Evolutionary conservation across 2,329 filamentous ascomycete genomes (phyloP).

Genomic region (Colletotrichum cordylinicola): DNA sequence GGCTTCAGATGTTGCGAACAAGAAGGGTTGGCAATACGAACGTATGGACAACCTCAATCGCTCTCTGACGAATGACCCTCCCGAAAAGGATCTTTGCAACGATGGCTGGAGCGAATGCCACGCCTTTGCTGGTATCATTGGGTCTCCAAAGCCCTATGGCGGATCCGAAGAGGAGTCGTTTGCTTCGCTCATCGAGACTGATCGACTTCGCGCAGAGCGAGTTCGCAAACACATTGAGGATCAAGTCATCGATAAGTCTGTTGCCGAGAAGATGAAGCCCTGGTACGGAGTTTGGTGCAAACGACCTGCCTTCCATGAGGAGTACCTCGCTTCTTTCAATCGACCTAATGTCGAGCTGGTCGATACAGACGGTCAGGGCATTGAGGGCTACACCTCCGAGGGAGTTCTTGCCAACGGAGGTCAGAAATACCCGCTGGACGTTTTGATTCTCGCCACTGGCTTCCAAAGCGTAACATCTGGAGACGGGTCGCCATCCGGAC

Average conservation of each 20-base stretch:
- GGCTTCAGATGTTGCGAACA: slow-evolving; percentile 36
- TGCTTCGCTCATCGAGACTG: slow-evolving; percentile 44
- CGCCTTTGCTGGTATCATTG: slow-evolving; percentile 42
- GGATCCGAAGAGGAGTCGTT: slow-evolving; percentile 30
- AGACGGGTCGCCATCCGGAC: not conserved
- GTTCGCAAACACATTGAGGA: slow-evolving; percentile 50
- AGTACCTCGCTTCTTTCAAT: slow-evolving; percentile 65
- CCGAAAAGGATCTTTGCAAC: slow-evolving; percentile 44
- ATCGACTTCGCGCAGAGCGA: slow-evolving; percentile 44
- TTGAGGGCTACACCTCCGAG: slow-evolving; percentile 47
- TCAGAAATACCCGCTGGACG: slow-evolving; percentile 52
- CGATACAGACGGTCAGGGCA: slow-evolving; percentile 60
- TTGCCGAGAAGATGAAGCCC: slow-evolving; percentile 57
- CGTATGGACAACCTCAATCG: slow-evolving; percentile 39
- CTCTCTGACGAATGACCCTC: slow-evolving; percentile 39
- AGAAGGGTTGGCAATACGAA: slow-evolving; percentile 54
- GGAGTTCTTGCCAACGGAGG: slow-evolving; percentile 49
- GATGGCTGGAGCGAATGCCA: slow-evolving; percentile 50
- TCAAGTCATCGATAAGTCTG: slow-evolving; percentile 53
- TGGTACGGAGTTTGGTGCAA: slow-evolving; percentile 70
- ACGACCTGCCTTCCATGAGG: slow-evolving; percentile 65
- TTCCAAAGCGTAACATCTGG: slow-evolving; percentile 30
- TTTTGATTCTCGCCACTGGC: slow-evolving; percentile 41
- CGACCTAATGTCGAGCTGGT: slow-evolving; percentile 60
- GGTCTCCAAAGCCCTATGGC: slow-evolving; percentile 43